Evolutionary conservation across 23 red algal genomes (phyloP), one percentile per base, ranked within the genome.

Genomic region (Gracilaria domingensis): DNA sequence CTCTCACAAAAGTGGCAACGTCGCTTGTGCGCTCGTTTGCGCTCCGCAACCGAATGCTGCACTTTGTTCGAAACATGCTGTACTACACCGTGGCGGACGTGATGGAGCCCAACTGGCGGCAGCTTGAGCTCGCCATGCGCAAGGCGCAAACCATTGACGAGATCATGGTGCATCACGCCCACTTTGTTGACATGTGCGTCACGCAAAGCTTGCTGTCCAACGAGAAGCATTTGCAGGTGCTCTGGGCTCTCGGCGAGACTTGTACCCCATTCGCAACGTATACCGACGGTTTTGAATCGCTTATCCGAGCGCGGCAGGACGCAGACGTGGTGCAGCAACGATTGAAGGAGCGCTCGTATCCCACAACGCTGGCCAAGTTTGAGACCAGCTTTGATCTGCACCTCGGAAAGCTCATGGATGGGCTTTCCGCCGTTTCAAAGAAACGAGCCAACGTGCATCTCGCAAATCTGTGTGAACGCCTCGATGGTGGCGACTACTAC

Each of bases 1-100:
- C 79, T 33, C 26, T 80, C 20, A 38, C 60, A 18, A 51, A 49
- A 48, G 55, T 82, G 39, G 82, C 77, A 25, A 48, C 55, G 6
- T 66, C 56, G 36, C 75, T 83, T 32, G 79, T 75, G n/a, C 79
- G 88, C 53, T 85, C 86, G 0, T 91, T 82, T 28, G 91, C 88
- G 18, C 81, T 96, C 24, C 92, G 82, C 28, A 85, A 90, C 76
- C 56, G 89, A 49, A 97, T 98, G 93, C 75, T 89, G 8, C 87
- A 98, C 55, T 95, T 95, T 51, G 33, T 98, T 12, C 49, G 90
- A 12, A 93, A 66, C 59, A 83, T 95, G 37, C 85, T 98, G 25
- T 87, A 90, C 60, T 83, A 88, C 80, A 90, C 87, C 44, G 75
- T 80, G 35, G 80, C 85, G 21, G 93, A 93, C 59, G 93, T 95